Conservation (phyloP, 768 basidiomycete species). For the Boletus rex-veris region DNA sequence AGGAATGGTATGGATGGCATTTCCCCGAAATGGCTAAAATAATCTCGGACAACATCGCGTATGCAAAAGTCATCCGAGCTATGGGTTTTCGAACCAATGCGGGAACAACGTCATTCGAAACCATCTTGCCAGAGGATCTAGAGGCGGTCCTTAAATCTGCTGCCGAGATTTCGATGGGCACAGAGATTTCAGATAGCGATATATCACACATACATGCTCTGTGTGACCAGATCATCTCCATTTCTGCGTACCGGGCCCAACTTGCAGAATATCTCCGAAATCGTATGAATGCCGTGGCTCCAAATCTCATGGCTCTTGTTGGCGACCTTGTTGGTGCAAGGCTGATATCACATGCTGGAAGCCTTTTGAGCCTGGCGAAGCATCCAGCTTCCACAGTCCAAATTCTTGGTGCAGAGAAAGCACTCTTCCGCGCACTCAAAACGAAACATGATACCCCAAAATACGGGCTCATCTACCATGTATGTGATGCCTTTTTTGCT, state of each 20-base stretch:
- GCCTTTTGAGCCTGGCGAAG: constrained; percentile 65
- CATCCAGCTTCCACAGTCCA: constrained; percentile 78
- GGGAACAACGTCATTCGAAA: constrained; percentile 75
- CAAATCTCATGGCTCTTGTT: constrained; percentile 86
- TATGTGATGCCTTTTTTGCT: constrained; percentile 35
- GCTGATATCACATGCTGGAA: constrained; percentile 72
- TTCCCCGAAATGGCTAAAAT: constrained; percentile 99
- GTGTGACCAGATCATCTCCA: constrained; percentile 97
- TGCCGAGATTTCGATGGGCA: constrained; percentile 98
- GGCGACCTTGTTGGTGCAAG: constrained; percentile 76
- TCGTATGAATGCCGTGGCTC: constrained; percentile 97
- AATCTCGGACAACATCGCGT: constrained; percentile 93
- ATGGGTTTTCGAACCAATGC: constrained; percentile 99
- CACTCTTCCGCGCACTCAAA: constrained; percentile 71
- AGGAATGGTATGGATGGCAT: constrained; percentile 99
- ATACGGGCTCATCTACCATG: constrained; percentile 99
- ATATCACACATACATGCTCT: constrained; percentile 95
- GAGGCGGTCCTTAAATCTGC: constrained; percentile 93
- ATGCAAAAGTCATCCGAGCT: constrained; percentile 86
- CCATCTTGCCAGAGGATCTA: constrained; percentile 94
- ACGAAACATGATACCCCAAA: constrained; percentile 96
- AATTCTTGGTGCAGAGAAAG: constrained; percentile 76
- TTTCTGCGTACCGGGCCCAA: constrained; percentile 91
- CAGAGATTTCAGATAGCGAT: constrained; percentile 96
- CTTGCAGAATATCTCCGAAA: constrained; percentile 95